Base-by-base conservation (phyloP, 805 yeast genomes). In the Wickerhamiella azyma region DNA sequence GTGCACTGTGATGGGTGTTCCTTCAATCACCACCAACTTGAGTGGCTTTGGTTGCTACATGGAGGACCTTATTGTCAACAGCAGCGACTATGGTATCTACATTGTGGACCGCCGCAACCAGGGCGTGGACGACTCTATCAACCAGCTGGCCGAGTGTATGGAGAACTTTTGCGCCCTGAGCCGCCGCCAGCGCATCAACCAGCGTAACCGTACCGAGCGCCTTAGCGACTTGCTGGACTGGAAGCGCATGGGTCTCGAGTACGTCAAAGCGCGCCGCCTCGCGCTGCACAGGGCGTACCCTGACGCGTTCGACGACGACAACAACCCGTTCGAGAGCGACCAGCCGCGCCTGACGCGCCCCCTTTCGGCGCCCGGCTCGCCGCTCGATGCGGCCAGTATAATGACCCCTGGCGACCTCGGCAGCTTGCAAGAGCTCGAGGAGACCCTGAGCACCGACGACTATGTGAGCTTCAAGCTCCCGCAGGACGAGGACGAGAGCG, bases 391-490 rank as follows among this genome's bases (percentile, higher is more conserved):
- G 1, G 63, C 76, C 11, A 79, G 82, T 14, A 68, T 79, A 55
- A 89, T 86, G 95, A 89, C 98, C 1, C 98, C 98, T 0, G 98
- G 98, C 35, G 98, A 89, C 62, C 72, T 89, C 52, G 98, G 97
- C n/a, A 80, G 95, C 3, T 70, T 92, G 57, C 96, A 88, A 61
- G 98, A 89, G 61, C 84, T 85, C 33, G 76, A 76, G 48, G 84
- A 83, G 57, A 69, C 76, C 1, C 67, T 78, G 48, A 69, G 70
- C 52, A 78, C 81, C 32, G 85, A 84, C 33, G 96, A 89, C 60
- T 89, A 85, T 51, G 56, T 65, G 26, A 68, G 67, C n/a, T 67
- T 67, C 60, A 53, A 53, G 36, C 58, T 67, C 14, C 68, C 69
- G 3, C 67, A 65, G 10, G 64, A 55, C 9, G 65, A 58, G 24